phyloP scores from a whole-genome alignment of 108 stramenopile genomes.

The Fragilaria radians region DNA sequence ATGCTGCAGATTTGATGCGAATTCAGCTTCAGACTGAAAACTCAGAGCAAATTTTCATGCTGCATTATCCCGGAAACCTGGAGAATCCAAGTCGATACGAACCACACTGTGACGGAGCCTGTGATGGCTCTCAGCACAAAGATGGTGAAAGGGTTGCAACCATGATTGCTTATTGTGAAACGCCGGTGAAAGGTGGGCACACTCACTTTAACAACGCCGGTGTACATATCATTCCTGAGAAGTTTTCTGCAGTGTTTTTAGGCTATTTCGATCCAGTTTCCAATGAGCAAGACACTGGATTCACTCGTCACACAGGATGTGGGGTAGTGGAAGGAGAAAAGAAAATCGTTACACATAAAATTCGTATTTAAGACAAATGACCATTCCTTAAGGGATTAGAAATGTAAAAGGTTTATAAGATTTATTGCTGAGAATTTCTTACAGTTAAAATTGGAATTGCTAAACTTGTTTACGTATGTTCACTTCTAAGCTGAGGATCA shows the following conservation, averaged over 20 bases:
- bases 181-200: constrained; percentile 58
- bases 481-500: too few relatives aligned
- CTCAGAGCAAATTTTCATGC: constrained; percentile 13
- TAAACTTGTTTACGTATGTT: too few relatives aligned
- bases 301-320: constrained; percentile 44
- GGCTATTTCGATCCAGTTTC: constrained; percentile 45
- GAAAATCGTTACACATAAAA: constrained; percentile 66
- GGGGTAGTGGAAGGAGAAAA: constrained; percentile 73
- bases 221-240: constrained; percentile 54
- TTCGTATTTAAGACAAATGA: neutral
- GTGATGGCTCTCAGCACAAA: constrained; percentile 35
- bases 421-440: too few relatives aligned
- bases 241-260: constrained; percentile 57
- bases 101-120: constrained; percentile 73
- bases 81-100: constrained; percentile 56
- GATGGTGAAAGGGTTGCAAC: constrained; percentile 68
- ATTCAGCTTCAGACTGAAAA: constrained; percentile 37
- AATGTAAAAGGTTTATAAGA: too few relatives aligned
- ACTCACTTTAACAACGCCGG: constrained; percentile 68
- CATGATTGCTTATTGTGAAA: constrained; percentile 73
- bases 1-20: constrained; percentile 52
- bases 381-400: too few relatives aligned
- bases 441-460: too few relatives aligned
- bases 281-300: constrained; percentile 38
- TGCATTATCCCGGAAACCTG: constrained; percentile 40